Conservation (phyloP, 2,329 filamentous ascomycete species). For the Calycina herbarum region DNA sequence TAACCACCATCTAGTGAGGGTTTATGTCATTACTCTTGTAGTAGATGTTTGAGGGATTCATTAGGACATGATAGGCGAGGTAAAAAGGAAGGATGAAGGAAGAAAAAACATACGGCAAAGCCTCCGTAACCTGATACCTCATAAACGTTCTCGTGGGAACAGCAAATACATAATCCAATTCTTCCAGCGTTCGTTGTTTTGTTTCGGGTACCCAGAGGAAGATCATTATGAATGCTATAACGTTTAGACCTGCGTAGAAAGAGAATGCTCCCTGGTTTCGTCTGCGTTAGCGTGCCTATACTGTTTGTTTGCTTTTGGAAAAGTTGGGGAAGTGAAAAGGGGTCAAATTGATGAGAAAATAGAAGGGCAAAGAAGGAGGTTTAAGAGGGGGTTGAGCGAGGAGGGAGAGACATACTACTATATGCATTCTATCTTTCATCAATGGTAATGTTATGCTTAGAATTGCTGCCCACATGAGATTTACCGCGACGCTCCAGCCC, state of each 20-base stretch:
- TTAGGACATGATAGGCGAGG: too few relatives aligned
- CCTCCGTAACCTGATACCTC: conserved; percentile 26
- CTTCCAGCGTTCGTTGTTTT: conserved; percentile 44
- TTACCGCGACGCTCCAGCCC: conserved; percentile 68
- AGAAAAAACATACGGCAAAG: conserved; percentile 23
- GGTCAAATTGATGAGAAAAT: not conserved
- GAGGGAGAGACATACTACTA: conserved; percentile 16
- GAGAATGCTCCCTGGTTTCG: conserved; percentile 52
- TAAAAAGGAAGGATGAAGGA: not conserved
- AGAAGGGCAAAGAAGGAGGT: not conserved
- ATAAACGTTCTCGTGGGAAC: conserved; percentile 29
- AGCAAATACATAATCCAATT: conserved; percentile 47
- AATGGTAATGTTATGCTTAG: conserved; percentile 50
- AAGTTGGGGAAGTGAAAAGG: not conserved
- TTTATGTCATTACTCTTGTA: too few relatives aligned
- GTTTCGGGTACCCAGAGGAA: conserved; percentile 56
- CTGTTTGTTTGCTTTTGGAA: conserved; percentile 30
- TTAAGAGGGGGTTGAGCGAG: not conserved
- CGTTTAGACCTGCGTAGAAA: conserved; percentile 54
- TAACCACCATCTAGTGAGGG: conserved; percentile 16
- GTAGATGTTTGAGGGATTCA: too few relatives aligned
- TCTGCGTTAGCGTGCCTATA: conserved; percentile 38
- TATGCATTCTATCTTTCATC: conserved; percentile 43
- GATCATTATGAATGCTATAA: conserved; percentile 54
- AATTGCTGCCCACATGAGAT: conserved; percentile 58